These are phyloP conservation scores for Aspergillus carlsbadensis DNA, from an alignment of 495 filamentous ascomycete species.

Conservation along the genomic window DNA sequence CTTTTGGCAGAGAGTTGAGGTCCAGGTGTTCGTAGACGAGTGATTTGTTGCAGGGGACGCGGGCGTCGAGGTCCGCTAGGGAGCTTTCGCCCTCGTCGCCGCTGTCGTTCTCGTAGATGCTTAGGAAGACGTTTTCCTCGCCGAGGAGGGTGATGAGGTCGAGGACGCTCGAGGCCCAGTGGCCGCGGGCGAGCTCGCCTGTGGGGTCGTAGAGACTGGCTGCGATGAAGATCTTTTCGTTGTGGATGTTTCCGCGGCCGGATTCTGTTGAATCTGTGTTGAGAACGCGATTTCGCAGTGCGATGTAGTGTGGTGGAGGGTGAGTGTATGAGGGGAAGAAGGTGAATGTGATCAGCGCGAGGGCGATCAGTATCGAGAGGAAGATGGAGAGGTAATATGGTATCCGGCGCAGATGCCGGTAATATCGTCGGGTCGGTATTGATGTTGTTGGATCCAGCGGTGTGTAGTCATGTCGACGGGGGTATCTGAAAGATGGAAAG, in stretches of 20 bases:
- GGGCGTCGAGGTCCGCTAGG: slow-evolving; percentile 38
- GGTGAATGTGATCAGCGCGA: too few relatives aligned
- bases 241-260: slow-evolving; percentile 4
- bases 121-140: slow-evolving; percentile 48
- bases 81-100: slow-evolving; percentile 32
- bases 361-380: too few relatives aligned
- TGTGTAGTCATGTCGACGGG: too few relatives aligned
- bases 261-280: background rate
- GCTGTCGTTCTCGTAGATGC: slow-evolving; percentile 69
- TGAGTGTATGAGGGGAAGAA: slow-evolving; percentile 8
- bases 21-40: slow-evolving; percentile 56
- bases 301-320: background rate
- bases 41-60: slow-evolving; percentile 47
- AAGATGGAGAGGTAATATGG: too few relatives aligned
- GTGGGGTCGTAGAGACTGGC: slow-evolving; percentile 6
- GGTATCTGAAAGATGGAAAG: too few relatives aligned
- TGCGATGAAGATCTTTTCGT: slow-evolving; percentile 11
- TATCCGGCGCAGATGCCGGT: too few relatives aligned
- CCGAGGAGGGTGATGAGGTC: slow-evolving; percentile 60
- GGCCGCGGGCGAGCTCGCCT: background rate
- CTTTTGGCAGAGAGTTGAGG: slow-evolving; percentile 49
- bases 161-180: slow-evolving; percentile 33
- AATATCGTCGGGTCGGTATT: too few relatives aligned
- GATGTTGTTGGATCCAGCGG: too few relatives aligned
- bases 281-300: background rate